Evolutionary conservation across 352 stramenopile species (phyloP), one percentile per base, ranked within the genome.

Genomic region (Phytophthora boehmeriae): DNA sequence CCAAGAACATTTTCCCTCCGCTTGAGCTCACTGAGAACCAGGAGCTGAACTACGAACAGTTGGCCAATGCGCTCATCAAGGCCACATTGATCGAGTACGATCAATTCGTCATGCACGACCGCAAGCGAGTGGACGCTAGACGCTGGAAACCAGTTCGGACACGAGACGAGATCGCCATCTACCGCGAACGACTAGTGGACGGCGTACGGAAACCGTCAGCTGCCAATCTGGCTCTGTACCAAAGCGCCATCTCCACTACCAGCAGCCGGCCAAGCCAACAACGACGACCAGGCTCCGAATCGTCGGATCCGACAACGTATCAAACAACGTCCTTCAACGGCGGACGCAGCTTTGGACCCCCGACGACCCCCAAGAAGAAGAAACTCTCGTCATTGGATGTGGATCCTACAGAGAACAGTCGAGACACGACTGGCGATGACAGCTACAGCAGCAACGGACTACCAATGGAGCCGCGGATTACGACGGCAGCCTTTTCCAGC

Each of bases 71-170:
- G 35, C 71, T 86, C 63, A 71, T 86, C 53, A 74, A 73, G 38
- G 59, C 75, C 34, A 78, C 76, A 14, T 44, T 86, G 3, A 45
- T 49, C 19, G 72, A 86, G 28, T 86, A 86, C 55, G 76, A 86
- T 50, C 56, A 71, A 28, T 82, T 82, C 45, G 68, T 71, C 41
- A 43, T 57, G 30, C 58, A 74, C 36, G 65, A 80, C 63, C 59
- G 49, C 16, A 75, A 75, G 39, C 59, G 63, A 41, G 74, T 86
- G 5, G 66, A 83, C 62, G 16, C 48, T 11, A 45, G 28, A 5
- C 66, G 74, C 8, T 86, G 76, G 76, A 86, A 86, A 30, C 27
- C 58, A 22, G 53, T 86, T 22, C 71, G 68, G 22, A 54, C 64
- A 8, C 68, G 68, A 5, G 71, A 81, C 53, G 64, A 68, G 23